Base-by-base conservation (phyloP, 2,329 filamentous ascomycete genomes). In the Penicillium sp. region DNA sequence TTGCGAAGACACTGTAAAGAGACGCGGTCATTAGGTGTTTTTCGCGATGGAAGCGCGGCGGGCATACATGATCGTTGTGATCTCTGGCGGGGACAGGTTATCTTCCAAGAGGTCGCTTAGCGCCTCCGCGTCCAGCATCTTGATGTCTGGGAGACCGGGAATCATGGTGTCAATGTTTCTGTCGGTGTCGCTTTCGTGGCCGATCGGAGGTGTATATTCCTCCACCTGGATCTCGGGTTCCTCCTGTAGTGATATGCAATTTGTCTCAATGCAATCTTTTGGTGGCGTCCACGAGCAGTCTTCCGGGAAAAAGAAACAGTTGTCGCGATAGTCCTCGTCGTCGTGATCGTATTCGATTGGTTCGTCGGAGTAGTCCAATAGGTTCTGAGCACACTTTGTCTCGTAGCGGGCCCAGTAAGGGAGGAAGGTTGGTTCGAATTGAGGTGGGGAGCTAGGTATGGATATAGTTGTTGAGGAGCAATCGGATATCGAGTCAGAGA, bases 281-380 rank as follows among this genome's bases (percentile, higher is more conserved):
- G 70, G 67, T 15, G 74, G 73, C 16, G 73, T 70, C 62, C 70
- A 76, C 49, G 71, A 72, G 65, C 73, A 77, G 58, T 77, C 75
- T 63, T 77, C 75, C 10, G 74, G 75, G 39, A 76, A 77, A 61
- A 77, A 76, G 63, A 77, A 77, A 55, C 70, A 75, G 58, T 76
- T 77, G 48, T 77, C 75, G 55, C 65, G 66, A 53, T 75, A 76
- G 57, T 76, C 75, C 40, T 73, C 65, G 65, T 77, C 75, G 65
- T 75, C 66, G 70, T 75, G 64, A 57, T 76, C 71, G 74, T 76
- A 77, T 53, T 75, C 74, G 62, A 77, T 74, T 34, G 74, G 75
- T 43, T 77, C 72, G 64, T 72, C 63, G 25, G 72, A 73, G 60
- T 61, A 71, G 57, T 74, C 74, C 21, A 77, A 67, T 5, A 77